Evolutionary conservation across 768 basidiomycete genomes (phyloP), one percentile per base, ranked within the genome.

Genomic region (Boletus vinaceobasis): DNA sequence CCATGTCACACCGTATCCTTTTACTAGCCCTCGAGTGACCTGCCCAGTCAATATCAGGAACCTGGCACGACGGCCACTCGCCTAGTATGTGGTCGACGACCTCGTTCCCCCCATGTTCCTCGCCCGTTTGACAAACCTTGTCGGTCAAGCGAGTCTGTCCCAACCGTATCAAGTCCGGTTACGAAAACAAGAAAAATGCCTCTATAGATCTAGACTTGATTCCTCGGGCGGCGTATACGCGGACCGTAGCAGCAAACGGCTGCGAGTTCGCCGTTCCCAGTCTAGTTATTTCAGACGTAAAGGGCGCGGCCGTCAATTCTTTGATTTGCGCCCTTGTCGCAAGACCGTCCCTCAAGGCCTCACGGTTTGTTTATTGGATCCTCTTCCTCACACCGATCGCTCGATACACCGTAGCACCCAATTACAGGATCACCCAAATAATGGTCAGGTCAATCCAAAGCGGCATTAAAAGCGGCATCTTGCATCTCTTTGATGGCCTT

Each of bases 401-500:
- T 47, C 35, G 40, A 48, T 50, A 55, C 48, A 60, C 35, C 6
- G 19, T 15, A 46, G 17, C 59, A 40, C n/a, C 45, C 26, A 43
- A 5, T 46, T 51, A 26, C 36, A 38, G 23, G 26, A 15, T 19
- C 14, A 8, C 26, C 21, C 27, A 21, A 48, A 33, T 23, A 14
- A 44, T 35, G n/a, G 31, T 19, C 36, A 21, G 15, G 36, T 66
- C 54, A 71, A 36, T 72, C 69, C 43, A 69, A 50, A 23, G 65
- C 56, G 10, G 65, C 69, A n/a, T 67, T 71, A 33, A 71, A 65
- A 15, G 86, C 87, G 7, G 77, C 79, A 33, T 87, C 86, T 60
- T 87, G 86, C 65, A 93, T 71, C 66, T 93, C 90, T 58, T 81
- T 80, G 21, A 92, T 73, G 13, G 89, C 88, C 54, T 81, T 79